phyloP scores from a whole-genome alignment of 768 basidiomycete genomes.

The Boletus insuetus region DNA sequence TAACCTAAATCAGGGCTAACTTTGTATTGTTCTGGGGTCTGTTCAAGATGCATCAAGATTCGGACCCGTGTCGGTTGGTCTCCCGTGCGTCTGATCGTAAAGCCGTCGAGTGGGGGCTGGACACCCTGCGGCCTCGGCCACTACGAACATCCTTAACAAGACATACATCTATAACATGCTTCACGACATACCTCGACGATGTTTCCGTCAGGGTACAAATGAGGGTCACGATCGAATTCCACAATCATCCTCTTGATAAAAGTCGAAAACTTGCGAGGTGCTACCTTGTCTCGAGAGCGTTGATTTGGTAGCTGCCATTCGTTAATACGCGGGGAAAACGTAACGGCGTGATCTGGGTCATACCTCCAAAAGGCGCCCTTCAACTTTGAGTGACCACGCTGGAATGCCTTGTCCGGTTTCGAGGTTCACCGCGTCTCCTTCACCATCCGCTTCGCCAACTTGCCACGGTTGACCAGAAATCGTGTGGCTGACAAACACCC shows the following conservation, averaged over 20 bases:
- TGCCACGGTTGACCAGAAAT: constrained; percentile 88
- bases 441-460: constrained; percentile 38
- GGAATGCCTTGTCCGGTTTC: constrained; percentile 89
- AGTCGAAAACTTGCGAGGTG: constrained; percentile 79
- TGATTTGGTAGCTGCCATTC: constrained; percentile 52
- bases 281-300: constrained; percentile 57
- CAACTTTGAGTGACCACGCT: constrained; percentile 84
- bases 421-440: constrained; percentile 46
- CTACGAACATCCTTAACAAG: constrained; percentile 32
- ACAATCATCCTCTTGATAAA: constrained; percentile 81
- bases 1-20: constrained; percentile 72
- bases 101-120: constrained; percentile 75
- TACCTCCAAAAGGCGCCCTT: constrained; percentile 84
- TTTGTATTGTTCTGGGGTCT: constrained; percentile 84
- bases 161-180: neutral
- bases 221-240: constrained; percentile 83
- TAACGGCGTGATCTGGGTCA: constrained; percentile 16
- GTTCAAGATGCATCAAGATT: constrained; percentile 82
- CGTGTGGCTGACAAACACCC: constrained; percentile 87
- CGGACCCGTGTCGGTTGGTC: constrained; percentile 76
- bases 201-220: constrained; percentile 79
- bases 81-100: constrained; percentile 78
- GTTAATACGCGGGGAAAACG: neutral
- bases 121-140: constrained; percentile 59
- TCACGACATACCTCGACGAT: constrained; percentile 70